These are phyloP conservation scores for Diaporthe longicolla DNA, from an alignment of 2,329 filamentous ascomycete genomes.

Conservation along the genomic window DNA sequence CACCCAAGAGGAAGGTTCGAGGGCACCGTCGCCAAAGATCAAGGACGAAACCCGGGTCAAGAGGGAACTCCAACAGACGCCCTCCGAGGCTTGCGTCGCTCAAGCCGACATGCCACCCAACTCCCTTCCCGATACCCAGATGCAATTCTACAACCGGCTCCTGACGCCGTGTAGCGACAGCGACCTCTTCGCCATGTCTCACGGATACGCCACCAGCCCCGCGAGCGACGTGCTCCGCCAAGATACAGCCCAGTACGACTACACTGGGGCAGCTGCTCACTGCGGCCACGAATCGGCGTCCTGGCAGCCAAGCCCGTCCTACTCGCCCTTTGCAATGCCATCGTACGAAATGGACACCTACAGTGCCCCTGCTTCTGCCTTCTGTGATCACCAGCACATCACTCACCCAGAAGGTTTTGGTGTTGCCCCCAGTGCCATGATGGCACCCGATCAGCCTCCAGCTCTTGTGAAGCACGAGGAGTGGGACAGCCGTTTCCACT, in stretches of 20 bases:
- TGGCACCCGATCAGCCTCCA: constrained; percentile 28
- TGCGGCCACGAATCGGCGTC: constrained; percentile 46
- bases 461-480: constrained; percentile 42
- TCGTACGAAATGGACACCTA: constrained; percentile 51
- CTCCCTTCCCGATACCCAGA: constrained; percentile 50
- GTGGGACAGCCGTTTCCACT: constrained; percentile 38
- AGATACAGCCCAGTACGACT: constrained; percentile 48
- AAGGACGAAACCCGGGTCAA: constrained; percentile 55
- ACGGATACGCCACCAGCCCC: constrained; percentile 52
- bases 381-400: constrained; percentile 46
- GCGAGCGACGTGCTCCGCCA: constrained; percentile 51
- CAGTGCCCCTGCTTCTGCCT: constrained; percentile 40
- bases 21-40: constrained; percentile 49
- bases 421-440: constrained; percentile 39
- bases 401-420: constrained; percentile 39
- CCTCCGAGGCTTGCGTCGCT: constrained; percentile 46
- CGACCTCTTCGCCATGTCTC: constrained; percentile 55
- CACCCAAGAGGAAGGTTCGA: constrained; percentile 38
- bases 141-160: constrained; percentile 56
- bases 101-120: constrained; percentile 51
- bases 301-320: constrained; percentile 53
- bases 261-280: constrained; percentile 49
- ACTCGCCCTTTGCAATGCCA: constrained; percentile 56
- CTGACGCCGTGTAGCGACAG: constrained; percentile 69
- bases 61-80: constrained; percentile 46